Conservation (phyloP, 2,329 filamentous ascomycete genomes). For the Sclerotinia nivalis region DNA sequence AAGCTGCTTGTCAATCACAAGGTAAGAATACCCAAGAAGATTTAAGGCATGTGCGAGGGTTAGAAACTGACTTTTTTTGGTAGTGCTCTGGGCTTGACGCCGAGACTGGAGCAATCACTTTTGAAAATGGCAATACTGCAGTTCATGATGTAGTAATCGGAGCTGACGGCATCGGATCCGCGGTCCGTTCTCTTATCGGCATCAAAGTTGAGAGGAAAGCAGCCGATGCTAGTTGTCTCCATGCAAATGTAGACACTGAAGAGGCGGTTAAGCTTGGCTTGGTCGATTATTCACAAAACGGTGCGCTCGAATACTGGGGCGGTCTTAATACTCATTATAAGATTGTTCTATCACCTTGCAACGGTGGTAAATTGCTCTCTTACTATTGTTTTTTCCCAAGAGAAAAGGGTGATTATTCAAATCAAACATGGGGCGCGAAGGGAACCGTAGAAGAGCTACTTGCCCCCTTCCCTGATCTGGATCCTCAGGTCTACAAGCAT, state of each 20-base stretch:
- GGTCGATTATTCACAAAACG: conserved; percentile 61
- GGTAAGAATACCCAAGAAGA: conserved; percentile 41
- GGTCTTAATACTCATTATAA: conserved; percentile 66
- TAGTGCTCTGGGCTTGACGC: conserved; percentile 47
- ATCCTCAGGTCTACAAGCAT: conserved; percentile 57
- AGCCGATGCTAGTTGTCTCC: conserved; percentile 61
- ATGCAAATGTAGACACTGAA: conserved; percentile 63
- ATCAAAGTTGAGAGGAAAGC: conserved; percentile 60
- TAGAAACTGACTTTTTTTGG: not conserved
- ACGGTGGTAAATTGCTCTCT: conserved; percentile 62
- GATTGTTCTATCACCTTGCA: conserved; percentile 70
- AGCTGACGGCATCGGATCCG: conserved; percentile 59
- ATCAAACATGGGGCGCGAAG: conserved; percentile 59
- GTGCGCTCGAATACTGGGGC: conserved; percentile 69
- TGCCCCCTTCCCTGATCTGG: conserved; percentile 60
- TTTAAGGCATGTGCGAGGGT: conserved; percentile 26
- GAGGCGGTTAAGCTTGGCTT: conserved; percentile 61
- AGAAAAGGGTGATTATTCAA: conserved; percentile 57
- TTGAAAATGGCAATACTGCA: conserved; percentile 39
- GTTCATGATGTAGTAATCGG: conserved; percentile 43
- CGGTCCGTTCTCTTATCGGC: conserved; percentile 58
- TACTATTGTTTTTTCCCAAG: conserved; percentile 72
- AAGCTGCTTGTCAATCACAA: conserved; percentile 58
- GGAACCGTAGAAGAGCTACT: conserved; percentile 59
- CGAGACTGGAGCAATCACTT: conserved; percentile 47